Conservation (phyloP, 805 yeast species). For the Candida insectalens region DNA sequence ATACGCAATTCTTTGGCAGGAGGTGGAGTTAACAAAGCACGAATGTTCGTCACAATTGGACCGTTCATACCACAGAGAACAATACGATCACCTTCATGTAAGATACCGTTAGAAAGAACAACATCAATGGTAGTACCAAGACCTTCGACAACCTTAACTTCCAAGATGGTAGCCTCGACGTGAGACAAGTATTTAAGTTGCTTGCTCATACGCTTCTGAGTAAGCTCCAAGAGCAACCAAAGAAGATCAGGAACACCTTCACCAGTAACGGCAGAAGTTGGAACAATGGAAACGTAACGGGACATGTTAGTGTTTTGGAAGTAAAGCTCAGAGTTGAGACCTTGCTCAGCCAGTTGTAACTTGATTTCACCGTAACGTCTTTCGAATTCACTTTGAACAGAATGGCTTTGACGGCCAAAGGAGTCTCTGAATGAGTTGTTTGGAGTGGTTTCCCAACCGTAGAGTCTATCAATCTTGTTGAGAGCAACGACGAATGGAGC, state of each 20-base stretch:
- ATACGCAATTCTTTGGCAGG: constrained; percentile 93
- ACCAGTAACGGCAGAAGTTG: constrained; percentile 98
- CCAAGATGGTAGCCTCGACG: constrained; percentile 92
- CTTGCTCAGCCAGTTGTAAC: constrained; percentile 93
- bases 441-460: constrained; percentile 87
- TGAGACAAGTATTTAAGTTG: constrained; percentile 92
- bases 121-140: constrained; percentile 98
- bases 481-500: constrained; percentile 97
- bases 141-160: constrained; percentile 97
- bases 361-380: constrained; percentile 78
- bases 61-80: constrained; percentile 98
- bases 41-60: constrained; percentile 90
- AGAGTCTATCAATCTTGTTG: constrained; percentile 94
- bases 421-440: constrained; percentile 96
- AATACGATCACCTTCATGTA: constrained; percentile 90
- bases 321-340: constrained; percentile 93
- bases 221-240: constrained; percentile 88
- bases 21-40: constrained; percentile 96
- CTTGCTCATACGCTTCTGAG: constrained; percentile 98
- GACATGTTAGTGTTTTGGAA: constrained; percentile 91
- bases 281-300: constrained; percentile 90
- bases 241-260: constrained; percentile 99
- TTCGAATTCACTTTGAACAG: constrained; percentile 89
- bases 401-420: constrained; percentile 64
- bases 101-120: constrained; percentile 89